Conservation (phyloP, 352 stramenopile species). For the Globisporangium paroecandrum region DNA sequence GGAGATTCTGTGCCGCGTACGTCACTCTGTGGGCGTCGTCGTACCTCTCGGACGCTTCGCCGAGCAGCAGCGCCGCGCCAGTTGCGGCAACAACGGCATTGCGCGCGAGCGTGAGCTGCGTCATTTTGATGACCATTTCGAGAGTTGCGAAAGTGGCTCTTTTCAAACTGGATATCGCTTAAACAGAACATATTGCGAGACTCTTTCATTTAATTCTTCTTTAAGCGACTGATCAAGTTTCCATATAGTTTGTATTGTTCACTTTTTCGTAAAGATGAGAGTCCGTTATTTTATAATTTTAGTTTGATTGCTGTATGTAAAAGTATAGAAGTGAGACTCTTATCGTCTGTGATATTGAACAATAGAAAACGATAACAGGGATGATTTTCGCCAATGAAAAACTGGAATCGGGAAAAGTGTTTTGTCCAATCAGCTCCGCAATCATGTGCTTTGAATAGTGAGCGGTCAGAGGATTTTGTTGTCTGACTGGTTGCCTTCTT, state of each 20-base stretch:
- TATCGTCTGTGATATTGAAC: too few relatives aligned
- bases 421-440: not conserved
- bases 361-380: too few relatives aligned
- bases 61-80: conserved; percentile 23
- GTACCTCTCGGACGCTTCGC: conserved; percentile 43
- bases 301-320: too few relatives aligned
- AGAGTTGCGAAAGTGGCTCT: conserved; percentile 8
- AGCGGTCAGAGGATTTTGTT: too few relatives aligned
- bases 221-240: not conserved
- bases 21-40: conserved; percentile 27
- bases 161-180: conserved; percentile 5
- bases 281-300: too few relatives aligned
- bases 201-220: not conserved
- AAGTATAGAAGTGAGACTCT: too few relatives aligned
- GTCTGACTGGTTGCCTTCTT: not conserved
- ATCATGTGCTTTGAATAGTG: not conserved
- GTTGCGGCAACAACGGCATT: conserved; percentile 20
- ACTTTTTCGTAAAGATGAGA: too few relatives aligned
- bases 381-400: not conserved
- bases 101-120: conserved; percentile 20
- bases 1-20: conserved; percentile 44
- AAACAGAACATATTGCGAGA: not conserved
- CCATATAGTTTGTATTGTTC: too few relatives aligned
- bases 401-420: not conserved
- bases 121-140: conserved; percentile 1